phyloP scores from a whole-genome alignment of 202 grass and related monocot genomes.

The Eragrostis tef region DNA sequence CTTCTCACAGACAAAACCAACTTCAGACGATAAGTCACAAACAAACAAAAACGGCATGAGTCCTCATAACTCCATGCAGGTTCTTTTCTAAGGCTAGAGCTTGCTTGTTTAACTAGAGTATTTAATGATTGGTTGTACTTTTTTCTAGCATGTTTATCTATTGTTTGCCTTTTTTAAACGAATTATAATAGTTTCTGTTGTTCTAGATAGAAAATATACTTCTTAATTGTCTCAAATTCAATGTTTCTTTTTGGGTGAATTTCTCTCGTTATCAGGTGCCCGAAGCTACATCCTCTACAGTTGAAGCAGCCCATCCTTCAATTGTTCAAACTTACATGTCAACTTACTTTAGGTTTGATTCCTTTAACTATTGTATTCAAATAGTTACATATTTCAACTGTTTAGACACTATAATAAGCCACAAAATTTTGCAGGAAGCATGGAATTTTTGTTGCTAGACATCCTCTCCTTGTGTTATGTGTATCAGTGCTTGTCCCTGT shows the following conservation, averaged over 20 bases:
- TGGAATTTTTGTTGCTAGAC: constrained; percentile 75
- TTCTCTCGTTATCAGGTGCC: constrained; percentile 49
- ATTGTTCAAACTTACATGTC: constrained; percentile 85
- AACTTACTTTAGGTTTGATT: constrained; percentile 79
- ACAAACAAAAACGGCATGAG: constrained; percentile 49
- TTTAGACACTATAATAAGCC: constrained; percentile 49
- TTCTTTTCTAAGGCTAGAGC: constrained; percentile 40
- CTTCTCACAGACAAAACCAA: constrained; percentile 43
- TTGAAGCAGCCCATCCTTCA: constrained; percentile 56
- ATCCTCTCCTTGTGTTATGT: constrained; percentile 77
- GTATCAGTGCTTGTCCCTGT: constrained; percentile 80
- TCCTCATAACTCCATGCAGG: constrained; percentile 50
- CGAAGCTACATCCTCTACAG: constrained; percentile 47
- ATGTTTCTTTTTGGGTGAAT: constrained; percentile 11
- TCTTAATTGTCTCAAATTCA: constrained; percentile 16
- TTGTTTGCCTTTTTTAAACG: neutral
- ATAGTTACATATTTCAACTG: constrained; percentile 40
- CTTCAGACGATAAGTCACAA: constrained; percentile 51
- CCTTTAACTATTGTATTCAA: constrained; percentile 43
- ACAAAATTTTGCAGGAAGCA: constrained; percentile 71
- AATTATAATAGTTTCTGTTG: constrained; percentile 22
- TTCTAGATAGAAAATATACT: neutral
- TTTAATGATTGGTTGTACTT: constrained; percentile 33
- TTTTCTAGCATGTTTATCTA: constrained; percentile 34
- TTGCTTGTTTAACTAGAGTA: constrained; percentile 35